Base-by-base conservation (phyloP, 345 rosid genomes). In the Eucalyptus lansdowneana region DNA sequence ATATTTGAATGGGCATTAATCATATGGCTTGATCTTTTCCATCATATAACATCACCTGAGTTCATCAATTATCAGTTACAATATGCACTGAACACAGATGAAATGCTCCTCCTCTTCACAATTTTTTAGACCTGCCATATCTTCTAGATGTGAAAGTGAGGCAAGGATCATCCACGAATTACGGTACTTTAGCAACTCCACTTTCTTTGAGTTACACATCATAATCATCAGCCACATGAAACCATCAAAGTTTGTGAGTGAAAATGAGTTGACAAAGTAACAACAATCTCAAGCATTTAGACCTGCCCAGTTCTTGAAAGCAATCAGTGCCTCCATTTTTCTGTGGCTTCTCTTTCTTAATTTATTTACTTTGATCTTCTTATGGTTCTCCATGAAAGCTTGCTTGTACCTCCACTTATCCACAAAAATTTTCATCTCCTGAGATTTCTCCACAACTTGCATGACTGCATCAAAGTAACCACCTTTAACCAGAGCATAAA, bases 361-460 rank as follows among this genome's bases (percentile, higher is more conserved):
- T 91, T 97, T 98, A 45, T 97, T 92, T 88, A 98, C 94, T 90
- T 95, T 96, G 29, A 98, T 97, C 94, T 96, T 96, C 95, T 98
- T 96, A 91, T 96, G 99, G 72, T 91, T 96, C 95, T 96, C 99
- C 99, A 98, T 98, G 91, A 96, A 97, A 50, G 98, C 98, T 92
- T 97, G 99, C 92, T 97, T 97, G 94, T 97, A 97, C 92, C 95
- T 97, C 98, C 99, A 98, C 91, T 97, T 98, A 92, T 98, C 98
- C 80, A 97, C 96, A 93, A 98, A 97, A 88, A 97, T 93, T 93
- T 95, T 98, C 98, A 93, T 94, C 92, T 97, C 97, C 87, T 95
- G 97, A 91, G 98, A 95, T 91, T 94, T 97, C 88, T 97, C 97
- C 83, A 97, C 95, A 87, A 98, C 99, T 95, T 97, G 98, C 99